phyloP scores from a whole-genome alignment of 2,329 filamentous ascomycete species.

The Akanthomyces lecanii region DNA sequence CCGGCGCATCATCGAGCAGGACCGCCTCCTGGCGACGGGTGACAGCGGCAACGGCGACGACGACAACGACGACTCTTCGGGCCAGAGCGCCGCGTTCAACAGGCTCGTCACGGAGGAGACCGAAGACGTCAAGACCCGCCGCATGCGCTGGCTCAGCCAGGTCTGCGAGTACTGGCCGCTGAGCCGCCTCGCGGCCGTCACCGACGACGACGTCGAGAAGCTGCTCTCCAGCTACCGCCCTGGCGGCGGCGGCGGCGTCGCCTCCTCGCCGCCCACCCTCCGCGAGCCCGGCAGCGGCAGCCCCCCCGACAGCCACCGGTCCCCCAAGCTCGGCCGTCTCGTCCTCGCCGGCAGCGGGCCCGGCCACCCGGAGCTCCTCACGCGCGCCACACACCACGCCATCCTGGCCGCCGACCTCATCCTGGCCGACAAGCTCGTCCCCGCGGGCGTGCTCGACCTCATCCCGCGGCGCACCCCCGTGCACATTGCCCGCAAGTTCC shows the following conservation, averaged over 20 bases:
- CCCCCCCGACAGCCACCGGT: neutral
- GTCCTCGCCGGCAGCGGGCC: constrained; percentile 90
- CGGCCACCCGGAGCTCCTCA: constrained; percentile 87
- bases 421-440: constrained; percentile 81
- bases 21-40: constrained; percentile 43
- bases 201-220: constrained; percentile 70
- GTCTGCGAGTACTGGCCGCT: constrained; percentile 99
- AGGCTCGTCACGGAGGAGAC: constrained; percentile 63
- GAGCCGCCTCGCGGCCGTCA: constrained; percentile 71
- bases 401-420: constrained; percentile 73
- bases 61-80: constrained; percentile 60
- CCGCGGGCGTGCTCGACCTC: constrained; percentile 78
- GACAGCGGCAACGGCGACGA: constrained; percentile 40
- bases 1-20: constrained; percentile 68
- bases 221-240: constrained; percentile 69
- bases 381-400: constrained; percentile 72
- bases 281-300: constrained; percentile 18
- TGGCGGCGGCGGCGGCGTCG: constrained; percentile 22
- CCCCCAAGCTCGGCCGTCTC: constrained; percentile 58
- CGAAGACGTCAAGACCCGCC: constrained; percentile 67
- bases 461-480: constrained; percentile 86
- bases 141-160: constrained; percentile 90
- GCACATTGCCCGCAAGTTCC: constrained; percentile 93
- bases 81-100: constrained; percentile 82
- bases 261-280: constrained; percentile 22